Evolutionary conservation across 305 asterid species (phyloP), one percentile per base, ranked within the genome.

Genomic region (Fraxinus albicans): DNA sequence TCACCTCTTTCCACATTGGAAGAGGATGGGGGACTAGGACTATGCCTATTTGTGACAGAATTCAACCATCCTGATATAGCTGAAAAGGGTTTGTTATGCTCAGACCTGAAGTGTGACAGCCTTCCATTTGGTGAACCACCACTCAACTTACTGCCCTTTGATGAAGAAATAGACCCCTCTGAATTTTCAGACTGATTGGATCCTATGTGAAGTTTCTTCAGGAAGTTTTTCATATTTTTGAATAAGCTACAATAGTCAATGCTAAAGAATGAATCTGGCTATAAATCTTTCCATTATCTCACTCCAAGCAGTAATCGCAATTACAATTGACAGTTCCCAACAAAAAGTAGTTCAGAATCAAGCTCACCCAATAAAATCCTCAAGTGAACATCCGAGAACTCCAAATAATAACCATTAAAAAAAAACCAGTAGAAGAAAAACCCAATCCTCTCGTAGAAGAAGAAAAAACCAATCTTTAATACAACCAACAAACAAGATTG

Each of bases 31-130:
- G 95, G 94, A 80, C 96, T 93, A 17, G 94, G 90, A 85, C 90
- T 91, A 82, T 86, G 89, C 88, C 93, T 91, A 74, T 91, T 87
- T 17, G 93, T 86, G 58, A 94, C 98, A 73, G 98, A 92, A 87
- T 90, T 96, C 86, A 96, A 86, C 99, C 99, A 96, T 55, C 99
- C 99, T 1, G 98, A 94, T 78, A 95, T 92, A 82, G 93, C 79
- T 33, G 97, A 90, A 87, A 94, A 91, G 60, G 98, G 90, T 73
- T 92, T 44, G 55, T 44, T 94, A 73, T 89, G 84, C 77, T 95
- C 99, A 40, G 97, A 85, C 88, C 89, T 91, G 13, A 91, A 89
- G 81, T 88, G 83, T 31, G 92, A 84, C 79, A 85, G 36, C 89
- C 84, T 88, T 17, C 87, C 94, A 72, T 87, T 90, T 6, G 91